phyloP scores from a whole-genome alignment of 805 yeast genomes.

The Helenozyma baotianmanensis region DNA sequence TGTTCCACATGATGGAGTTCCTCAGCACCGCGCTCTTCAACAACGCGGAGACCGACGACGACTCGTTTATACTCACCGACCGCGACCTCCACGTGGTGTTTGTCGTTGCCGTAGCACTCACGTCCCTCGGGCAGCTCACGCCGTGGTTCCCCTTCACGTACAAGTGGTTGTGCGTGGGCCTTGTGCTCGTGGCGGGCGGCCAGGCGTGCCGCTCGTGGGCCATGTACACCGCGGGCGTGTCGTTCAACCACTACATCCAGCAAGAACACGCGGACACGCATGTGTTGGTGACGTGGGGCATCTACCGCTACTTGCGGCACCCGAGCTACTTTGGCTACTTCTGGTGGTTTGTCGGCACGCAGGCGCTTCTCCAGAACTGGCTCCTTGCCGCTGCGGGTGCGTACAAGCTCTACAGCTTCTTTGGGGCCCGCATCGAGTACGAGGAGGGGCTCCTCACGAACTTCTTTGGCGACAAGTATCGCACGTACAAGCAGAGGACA shows the following conservation, averaged over 20 bases:
- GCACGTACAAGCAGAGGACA: slow-evolving; percentile 44
- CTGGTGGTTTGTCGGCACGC: slow-evolving; percentile 91
- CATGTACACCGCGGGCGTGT: slow-evolving; percentile 82
- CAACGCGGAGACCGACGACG: slow-evolving; percentile 57
- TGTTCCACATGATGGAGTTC: slow-evolving; percentile 82
- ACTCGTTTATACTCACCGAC: slow-evolving; percentile 42
- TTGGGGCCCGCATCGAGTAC: slow-evolving; percentile 56
- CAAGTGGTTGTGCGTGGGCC: slow-evolving; percentile 37
- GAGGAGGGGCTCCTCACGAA: slow-evolving; percentile 65
- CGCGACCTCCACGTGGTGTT: slow-evolving; percentile 25
- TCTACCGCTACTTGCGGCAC: slow-evolving; percentile 68
- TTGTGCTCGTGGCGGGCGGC: slow-evolving; percentile 48
- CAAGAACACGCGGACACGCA: slow-evolving; percentile 51
- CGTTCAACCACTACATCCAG: slow-evolving; percentile 80
- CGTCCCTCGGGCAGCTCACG: slow-evolving; percentile 10
- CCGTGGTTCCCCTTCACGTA: slow-evolving; percentile 1
- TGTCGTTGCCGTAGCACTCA: slow-evolving; percentile 4
- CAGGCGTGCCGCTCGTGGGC: slow-evolving; percentile 69
- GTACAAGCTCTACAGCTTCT: slow-evolving; percentile 62
- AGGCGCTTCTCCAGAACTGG: slow-evolving; percentile 65
- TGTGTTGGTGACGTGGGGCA: slow-evolving; percentile 64
- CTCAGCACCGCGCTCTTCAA: slow-evolving; percentile 75
- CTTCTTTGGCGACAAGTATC: slow-evolving; percentile 72
- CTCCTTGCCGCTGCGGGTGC: slow-evolving; percentile 52
- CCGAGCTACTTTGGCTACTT: slow-evolving; percentile 91